phyloP scores from a whole-genome alignment of 2,329 filamentous ascomycete species.

The Phyllosticta citribraziliensis region DNA sequence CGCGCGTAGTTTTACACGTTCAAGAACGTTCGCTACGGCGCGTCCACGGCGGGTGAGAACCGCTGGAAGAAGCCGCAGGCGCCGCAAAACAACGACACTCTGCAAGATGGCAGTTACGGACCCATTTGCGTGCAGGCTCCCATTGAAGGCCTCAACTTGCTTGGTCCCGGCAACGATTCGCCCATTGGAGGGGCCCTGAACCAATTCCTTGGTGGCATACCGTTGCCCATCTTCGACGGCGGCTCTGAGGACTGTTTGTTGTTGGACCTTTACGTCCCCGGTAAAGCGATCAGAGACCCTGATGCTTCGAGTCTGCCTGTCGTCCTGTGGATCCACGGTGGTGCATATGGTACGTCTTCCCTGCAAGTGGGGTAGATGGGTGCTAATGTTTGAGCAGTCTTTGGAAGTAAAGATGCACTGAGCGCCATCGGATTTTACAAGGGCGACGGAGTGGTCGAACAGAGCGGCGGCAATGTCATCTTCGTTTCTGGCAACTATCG shows the following conservation, averaged over 20 bases:
- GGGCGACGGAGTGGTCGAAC: constrained; percentile 1
- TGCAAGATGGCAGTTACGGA: constrained; percentile 11
- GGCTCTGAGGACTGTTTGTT: constrained; percentile 9
- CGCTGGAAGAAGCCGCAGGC: constrained; percentile 12
- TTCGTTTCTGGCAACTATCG: constrained; percentile 41
- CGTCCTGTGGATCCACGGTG: constrained; percentile 4
- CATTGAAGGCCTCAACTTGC: constrained; percentile 5
- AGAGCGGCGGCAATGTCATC: constrained; percentile 23
- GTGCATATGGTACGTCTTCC: not conserved
- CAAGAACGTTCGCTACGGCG: constrained; percentile 22
- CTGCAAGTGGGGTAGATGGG: not conserved
- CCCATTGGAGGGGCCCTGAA: constrained; percentile 6
- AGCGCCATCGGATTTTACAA: constrained; percentile 7
- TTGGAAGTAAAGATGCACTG: constrained; percentile 8
- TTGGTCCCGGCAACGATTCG: constrained; percentile 7
- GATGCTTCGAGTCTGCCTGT: not conserved
- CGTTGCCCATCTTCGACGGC: not conserved
- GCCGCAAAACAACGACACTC: constrained; percentile 2
- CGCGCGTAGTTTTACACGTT: constrained; percentile 11
- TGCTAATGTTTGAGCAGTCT: not conserved
- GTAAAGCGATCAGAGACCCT: constrained; percentile 2
- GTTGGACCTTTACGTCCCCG: constrained; percentile 6
- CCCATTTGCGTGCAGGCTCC: constrained; percentile 8
- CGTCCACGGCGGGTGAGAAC: constrained; percentile 24
- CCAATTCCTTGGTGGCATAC: constrained; percentile 3